A percentile compares a stretch with the other conserved stretches of the same genome.
These are phyloP conservation scores for Plasmodium berghei DNA, from an alignment of 169 alveolate species.

Conservation along the genomic window DNA sequence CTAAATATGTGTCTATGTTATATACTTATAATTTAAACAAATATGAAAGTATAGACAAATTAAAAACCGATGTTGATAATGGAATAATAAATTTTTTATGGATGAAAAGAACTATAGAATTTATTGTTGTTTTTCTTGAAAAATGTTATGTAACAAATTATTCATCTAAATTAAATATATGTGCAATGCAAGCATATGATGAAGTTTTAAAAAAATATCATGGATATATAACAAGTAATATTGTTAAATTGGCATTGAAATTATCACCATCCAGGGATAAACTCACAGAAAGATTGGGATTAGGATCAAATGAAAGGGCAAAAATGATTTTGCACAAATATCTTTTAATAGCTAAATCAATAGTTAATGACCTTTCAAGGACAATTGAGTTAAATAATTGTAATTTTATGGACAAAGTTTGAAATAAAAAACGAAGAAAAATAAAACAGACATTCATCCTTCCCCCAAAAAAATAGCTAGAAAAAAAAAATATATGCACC, in stretches of 20 bases:
- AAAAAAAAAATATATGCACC: no score
- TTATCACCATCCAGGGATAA: conserved; percentile 52
- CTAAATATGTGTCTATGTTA: conserved; percentile 62
- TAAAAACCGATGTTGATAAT: conserved; percentile 55
- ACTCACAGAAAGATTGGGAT: conserved; percentile 38
- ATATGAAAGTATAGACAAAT: conserved; percentile 43
- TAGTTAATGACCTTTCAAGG: conserved; percentile 49
- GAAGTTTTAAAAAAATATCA: conserved; percentile 73
- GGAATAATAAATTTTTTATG: conserved; percentile 68
- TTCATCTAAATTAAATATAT: conserved; percentile 31
- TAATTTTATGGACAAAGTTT: conserved; percentile 56
- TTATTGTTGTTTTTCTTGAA: conserved; percentile 64
- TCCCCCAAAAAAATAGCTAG: no score
- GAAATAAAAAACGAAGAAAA: background rate
- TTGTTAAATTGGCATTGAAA: conserved; percentile 49
- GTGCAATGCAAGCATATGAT: conserved; percentile 70
- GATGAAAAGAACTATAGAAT: conserved; percentile 75
- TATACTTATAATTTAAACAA: conserved; percentile 71
- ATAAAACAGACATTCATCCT: background rate
- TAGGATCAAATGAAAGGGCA: conserved; percentile 31
- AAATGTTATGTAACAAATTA: conserved; percentile 60
- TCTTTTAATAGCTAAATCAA: conserved; percentile 36
- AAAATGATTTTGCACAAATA: conserved; percentile 19
- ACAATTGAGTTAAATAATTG: conserved; percentile 46
- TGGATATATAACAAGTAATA: conserved; percentile 42